phyloP scores from a whole-genome alignment of 768 basidiomycete species.

The Coprinopsis marcescibilis region DNA sequence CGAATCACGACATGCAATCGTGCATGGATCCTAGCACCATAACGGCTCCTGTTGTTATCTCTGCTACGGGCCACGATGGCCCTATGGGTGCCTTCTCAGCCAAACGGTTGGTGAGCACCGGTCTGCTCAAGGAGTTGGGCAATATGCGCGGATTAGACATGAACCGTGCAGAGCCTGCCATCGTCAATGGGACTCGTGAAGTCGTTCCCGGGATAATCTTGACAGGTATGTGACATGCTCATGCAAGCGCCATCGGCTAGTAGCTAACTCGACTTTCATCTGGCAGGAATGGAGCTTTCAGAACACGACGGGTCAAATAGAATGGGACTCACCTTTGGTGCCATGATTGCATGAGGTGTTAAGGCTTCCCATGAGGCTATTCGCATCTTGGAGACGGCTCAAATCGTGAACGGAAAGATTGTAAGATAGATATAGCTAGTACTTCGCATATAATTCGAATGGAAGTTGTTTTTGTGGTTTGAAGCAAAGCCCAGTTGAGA shows the following conservation, averaged over 20 bases:
- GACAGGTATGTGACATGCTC: conserved; percentile 43
- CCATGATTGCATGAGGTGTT: conserved; percentile 73
- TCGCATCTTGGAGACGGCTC: conserved; percentile 46
- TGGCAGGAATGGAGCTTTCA: conserved; percentile 76
- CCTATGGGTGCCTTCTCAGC: conserved; percentile 81
- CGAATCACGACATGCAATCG: conserved; percentile 68
- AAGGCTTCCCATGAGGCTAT: conserved; percentile 66
- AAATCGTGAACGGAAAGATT: background rate
- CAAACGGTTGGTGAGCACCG: conserved; percentile 70
- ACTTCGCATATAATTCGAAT: background rate
- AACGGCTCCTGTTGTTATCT: conserved; percentile 70
- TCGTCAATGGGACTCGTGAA: conserved; percentile 72
- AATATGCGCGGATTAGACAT: conserved; percentile 80
- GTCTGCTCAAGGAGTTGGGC: conserved; percentile 67
- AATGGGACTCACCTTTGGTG: conserved; percentile 76
- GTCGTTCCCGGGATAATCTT: conserved; percentile 70
- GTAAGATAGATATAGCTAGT: too few relatives aligned
- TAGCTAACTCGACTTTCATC: conserved; percentile 8
- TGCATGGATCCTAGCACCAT: conserved; percentile 79
- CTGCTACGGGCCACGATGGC: conserved; percentile 73
- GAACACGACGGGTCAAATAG: conserved; percentile 77
- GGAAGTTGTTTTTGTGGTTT: conserved; percentile 9
- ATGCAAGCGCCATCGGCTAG: conserved; percentile 3
- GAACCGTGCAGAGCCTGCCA: conserved; percentile 78
- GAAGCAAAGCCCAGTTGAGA: too few relatives aligned